These are phyloP conservation scores for Metarhizium brunneum DNA, from an alignment of 2,329 filamentous ascomycete genomes.

Conservation along the genomic window DNA sequence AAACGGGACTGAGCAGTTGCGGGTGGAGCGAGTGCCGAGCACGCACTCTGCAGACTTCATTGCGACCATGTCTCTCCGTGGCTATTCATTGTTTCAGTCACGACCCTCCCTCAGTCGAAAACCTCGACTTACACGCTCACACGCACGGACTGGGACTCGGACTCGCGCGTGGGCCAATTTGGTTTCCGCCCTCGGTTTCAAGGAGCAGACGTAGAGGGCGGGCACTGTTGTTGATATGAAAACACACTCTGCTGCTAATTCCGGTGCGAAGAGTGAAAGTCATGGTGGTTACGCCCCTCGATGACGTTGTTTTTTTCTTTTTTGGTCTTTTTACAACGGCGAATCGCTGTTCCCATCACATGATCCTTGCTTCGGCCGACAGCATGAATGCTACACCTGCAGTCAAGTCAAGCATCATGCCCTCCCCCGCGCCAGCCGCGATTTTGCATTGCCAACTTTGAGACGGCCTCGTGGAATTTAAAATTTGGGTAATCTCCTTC, in stretches of 20 bases:
- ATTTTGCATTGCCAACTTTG: too few species aligned
- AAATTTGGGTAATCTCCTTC: conserved; percentile 22
- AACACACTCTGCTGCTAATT: neutral
- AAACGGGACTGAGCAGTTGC: neutral
- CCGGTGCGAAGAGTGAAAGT: neutral
- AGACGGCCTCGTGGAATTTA: too few species aligned
- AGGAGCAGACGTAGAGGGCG: neutral
- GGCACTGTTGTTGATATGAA: neutral
- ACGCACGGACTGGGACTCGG: neutral
- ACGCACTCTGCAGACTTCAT: neutral
- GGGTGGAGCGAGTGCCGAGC: too few species aligned
- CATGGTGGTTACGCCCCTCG: too few species aligned
- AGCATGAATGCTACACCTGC: too few species aligned
- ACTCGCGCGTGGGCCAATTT: neutral
- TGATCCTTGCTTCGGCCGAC: too few species aligned
- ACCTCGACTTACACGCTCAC: neutral
- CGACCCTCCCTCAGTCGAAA: neutral
- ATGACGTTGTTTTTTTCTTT: too few species aligned
- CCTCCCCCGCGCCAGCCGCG: too few species aligned
- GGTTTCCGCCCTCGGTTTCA: neutral
- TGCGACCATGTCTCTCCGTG: neutral
- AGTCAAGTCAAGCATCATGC: too few species aligned
- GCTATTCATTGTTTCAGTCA: neutral
- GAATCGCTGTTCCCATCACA: too few species aligned
- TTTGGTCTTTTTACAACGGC: too few species aligned